A percentile compares a stretch with the other conserved stretches of the same genome.
phyloP scores from a whole-genome alignment of 2,329 filamentous ascomycete genomes.

The Stenocarpella maydis region DNA sequence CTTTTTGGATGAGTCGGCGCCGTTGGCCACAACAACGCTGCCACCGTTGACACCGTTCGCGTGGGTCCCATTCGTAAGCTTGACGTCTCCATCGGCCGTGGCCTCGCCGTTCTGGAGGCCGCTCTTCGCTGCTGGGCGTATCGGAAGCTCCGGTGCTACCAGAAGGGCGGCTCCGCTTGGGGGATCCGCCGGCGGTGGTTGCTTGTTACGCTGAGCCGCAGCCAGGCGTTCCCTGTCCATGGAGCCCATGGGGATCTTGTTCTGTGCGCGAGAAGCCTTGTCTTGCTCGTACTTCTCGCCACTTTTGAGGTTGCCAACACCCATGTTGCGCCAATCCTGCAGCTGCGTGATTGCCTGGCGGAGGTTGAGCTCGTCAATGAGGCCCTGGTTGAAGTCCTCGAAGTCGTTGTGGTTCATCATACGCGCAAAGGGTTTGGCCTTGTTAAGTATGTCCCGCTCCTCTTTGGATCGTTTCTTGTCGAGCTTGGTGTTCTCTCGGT shows the following conservation, averaged over 20 bases:
- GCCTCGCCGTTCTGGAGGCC: constrained; percentile 42
- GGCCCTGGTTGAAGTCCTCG: constrained; percentile 81
- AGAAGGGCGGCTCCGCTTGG: constrained; percentile 79
- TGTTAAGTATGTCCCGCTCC: constrained; percentile 88
- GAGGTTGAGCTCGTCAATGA: constrained; percentile 91
- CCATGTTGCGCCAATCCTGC: constrained; percentile 89
- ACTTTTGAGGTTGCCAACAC: constrained; percentile 82
- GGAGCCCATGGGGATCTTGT: constrained; percentile 74
- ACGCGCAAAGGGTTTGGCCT: constrained; percentile 92
- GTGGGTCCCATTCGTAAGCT: constrained; percentile 47
- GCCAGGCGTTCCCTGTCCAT: constrained; percentile 85
- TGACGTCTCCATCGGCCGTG: constrained; percentile 59
- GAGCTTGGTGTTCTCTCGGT: constrained; percentile 85
- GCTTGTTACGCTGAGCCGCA: constrained; percentile 73
- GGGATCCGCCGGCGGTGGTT: constrained; percentile 71
- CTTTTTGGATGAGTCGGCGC: constrained; percentile 54
- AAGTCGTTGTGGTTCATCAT: constrained; percentile 98
- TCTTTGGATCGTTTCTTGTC: constrained; percentile 98
- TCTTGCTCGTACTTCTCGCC: constrained; percentile 95
- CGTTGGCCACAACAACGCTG: constrained; percentile 56
- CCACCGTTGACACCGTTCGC: constrained; percentile 59
- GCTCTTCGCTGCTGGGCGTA: constrained; percentile 57
- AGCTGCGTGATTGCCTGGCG: constrained; percentile 88
- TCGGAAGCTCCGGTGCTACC: constrained; percentile 79
- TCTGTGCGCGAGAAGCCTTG: constrained; percentile 79